Conservation (phyloP, 164 flowering plant genomes). For the Vitis vinifera region DNA sequence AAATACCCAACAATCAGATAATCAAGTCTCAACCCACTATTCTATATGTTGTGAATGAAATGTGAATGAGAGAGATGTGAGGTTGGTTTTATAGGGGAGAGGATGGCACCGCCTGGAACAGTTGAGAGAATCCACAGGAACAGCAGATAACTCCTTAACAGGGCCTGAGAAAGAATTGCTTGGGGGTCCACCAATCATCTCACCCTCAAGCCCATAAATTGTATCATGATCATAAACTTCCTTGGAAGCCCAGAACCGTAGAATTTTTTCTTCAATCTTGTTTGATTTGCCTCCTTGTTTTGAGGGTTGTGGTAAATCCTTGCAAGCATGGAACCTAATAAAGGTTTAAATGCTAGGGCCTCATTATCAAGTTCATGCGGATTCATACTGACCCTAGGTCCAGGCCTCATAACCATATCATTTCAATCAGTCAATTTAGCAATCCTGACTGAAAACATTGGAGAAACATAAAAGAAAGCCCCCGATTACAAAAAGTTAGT, state of each 20-base stretch:
- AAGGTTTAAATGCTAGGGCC: constrained; percentile 92
- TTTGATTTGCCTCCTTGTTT: constrained; percentile 86
- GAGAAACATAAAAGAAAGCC: too few relatives aligned
- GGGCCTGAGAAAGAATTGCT: constrained; percentile 44
- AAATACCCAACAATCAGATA: too few relatives aligned
- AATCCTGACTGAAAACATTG: too few relatives aligned
- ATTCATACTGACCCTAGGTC: constrained; percentile 7
- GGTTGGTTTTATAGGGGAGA: too few relatives aligned
- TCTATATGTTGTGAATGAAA: too few relatives aligned
- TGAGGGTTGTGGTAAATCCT: constrained; percentile 90
- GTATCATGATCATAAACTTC: constrained; percentile 91
- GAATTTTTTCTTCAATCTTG: constrained; percentile 80
- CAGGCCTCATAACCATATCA: too few relatives aligned
- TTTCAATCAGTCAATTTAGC: too few relatives aligned
- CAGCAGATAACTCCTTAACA: constrained; percentile 41
- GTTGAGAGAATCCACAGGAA: constrained; percentile 34
- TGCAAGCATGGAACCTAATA: constrained; percentile 89
- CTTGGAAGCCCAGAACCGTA: constrained; percentile 98
- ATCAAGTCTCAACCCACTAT: too few relatives aligned
- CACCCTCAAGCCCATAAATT: constrained; percentile 66
- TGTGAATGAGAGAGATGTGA: too few relatives aligned
- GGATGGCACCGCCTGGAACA: constrained; percentile 37
- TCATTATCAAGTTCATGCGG: constrained; percentile 86
- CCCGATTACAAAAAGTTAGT: too few relatives aligned
- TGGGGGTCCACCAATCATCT: constrained; percentile 78